Conservation (phyloP, 208 protist species). For the Blechomonas ayalai region DNA sequence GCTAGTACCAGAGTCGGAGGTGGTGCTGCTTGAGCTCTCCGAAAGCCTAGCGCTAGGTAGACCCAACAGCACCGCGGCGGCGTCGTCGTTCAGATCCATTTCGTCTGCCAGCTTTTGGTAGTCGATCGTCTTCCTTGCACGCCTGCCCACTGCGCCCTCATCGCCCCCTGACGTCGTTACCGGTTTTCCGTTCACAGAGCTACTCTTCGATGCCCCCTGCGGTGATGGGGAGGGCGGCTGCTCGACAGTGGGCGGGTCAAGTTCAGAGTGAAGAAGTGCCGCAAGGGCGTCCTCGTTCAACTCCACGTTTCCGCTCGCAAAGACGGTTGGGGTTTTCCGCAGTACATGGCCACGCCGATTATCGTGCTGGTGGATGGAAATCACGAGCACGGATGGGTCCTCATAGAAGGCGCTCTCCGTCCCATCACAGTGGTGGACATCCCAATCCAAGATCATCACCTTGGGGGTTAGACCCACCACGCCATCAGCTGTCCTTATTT, state of each 20-base stretch:
- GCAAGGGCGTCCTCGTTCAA: constrained; percentile 9
- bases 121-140: constrained; percentile 35
- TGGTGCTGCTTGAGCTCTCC: constrained; percentile 5
- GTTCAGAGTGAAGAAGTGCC: constrained; percentile 11
- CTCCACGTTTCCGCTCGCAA: constrained; percentile 6
- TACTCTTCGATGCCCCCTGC: neutral
- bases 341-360: constrained; percentile 57
- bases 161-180: neutral
- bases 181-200: constrained; percentile 1
- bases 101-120: constrained; percentile 55
- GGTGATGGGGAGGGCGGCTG: neutral
- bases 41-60: constrained; percentile 2
- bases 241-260: neutral
- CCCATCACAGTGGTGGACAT: constrained; percentile 94
- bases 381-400: constrained; percentile 86
- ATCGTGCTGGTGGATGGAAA: constrained; percentile 91
- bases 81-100: constrained; percentile 29
- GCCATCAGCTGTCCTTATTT: neutral
- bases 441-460: constrained; percentile 93
- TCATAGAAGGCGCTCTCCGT: constrained; percentile 92
- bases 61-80: constrained; percentile 48
- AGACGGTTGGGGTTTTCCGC: constrained; percentile 24
- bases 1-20: neutral
- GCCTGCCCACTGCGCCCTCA: neutral
- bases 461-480: neutral